Evolutionary conservation across 371 early-diverging fungal genomes (phyloP), one percentile per base, ranked within the genome.

Genomic region (Apophysomyces trapeziformis): DNA sequence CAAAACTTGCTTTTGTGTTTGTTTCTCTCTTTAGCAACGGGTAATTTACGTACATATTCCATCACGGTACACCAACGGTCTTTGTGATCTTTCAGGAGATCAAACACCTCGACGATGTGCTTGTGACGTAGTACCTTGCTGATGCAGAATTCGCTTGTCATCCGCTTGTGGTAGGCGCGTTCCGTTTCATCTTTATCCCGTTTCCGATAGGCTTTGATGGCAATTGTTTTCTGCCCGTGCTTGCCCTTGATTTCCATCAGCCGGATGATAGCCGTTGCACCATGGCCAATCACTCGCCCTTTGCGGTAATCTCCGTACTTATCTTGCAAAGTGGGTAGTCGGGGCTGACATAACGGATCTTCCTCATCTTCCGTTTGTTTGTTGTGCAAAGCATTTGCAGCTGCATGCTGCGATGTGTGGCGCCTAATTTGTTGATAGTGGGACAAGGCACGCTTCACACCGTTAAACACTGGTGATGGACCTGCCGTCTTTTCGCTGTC

Each of bases 141-240:
- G 38, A 92, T 92, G 67, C 92, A 92, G 63, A 86, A 92, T 69
- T 92, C 93, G 63, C 82, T 80, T 5, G 88, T 83, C 73, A 91
- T 66, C 8, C 84, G 81, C 59, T 91, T 87, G 66, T 89, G 78
- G 66, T 90, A 91, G 36, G 76, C 76, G 47, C 75, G 78, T 64
- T 78, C 72, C 4, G 77, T 71, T 66, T 90, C 90, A 37, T 82
- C 81, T 54, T 77, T 61, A 14, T 72, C 57, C 21, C 64, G 58
- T 60, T 82, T 79, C 32, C 78, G 76, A 72, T 89, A 91, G 58
- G 87, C 88, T 72, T 90, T 74, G 60, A 70, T 64, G 9, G 71
- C 74, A 16, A 71, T 67, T 7, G 60, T 14, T 18, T n/a, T 63
- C 63, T 38, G 58, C 37, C 12, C 45, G 5, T 61, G 18, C 45